Evolutionary conservation across 1,284 basidiomycete species (phyloP), one percentile per base, ranked within the genome.

Genomic region (Golubevia pallescens): DNA sequence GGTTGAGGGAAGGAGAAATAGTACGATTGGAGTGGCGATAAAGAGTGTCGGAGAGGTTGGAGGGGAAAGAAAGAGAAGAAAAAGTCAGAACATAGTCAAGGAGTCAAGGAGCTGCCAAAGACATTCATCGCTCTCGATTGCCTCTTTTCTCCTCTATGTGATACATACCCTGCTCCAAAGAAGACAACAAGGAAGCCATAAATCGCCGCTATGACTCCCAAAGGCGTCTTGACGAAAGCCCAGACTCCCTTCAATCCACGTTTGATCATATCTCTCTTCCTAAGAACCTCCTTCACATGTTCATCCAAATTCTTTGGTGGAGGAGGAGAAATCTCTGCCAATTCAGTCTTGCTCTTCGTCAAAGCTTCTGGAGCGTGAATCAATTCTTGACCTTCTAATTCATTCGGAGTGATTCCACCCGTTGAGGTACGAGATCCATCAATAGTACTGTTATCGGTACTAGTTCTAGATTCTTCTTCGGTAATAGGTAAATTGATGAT

Each of bases 221-320:
- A 85, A 0, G 88, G 88, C 65, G 93, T 95, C 87, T 92, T 93
- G 67, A 94, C 85, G 78, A 93, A 95, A 0, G 91, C 89, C 92
- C 93, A 93, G 1, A 94, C 87, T 4, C 93, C 93, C 71, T 88
- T 87, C 77, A 92, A 86, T 0, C 89, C 90, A 8, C 91, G 88
- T 62, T 89, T 88, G 58, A 90, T 86, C 81, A 89, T 91, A 32
- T 90, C 90, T 38, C 89, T 89, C 68, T 90, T 90, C 23, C 88
- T 88, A 14, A 96, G 88, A 1, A 94, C 89, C 71, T 93, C 90
- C 63, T 92, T 90, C 21, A 96, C 92, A 87, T 95, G 93, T 48
- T 89, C 87, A 81, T 94, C 92, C 21, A 94, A 87, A 10, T 89
- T 88, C 75, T 92, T 90, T 63, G 42, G 42, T 6, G 8, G 8